Conservation (phyloP, 2,329 filamentous ascomycete genomes). For the Colletotrichum brevisporum region DNA sequence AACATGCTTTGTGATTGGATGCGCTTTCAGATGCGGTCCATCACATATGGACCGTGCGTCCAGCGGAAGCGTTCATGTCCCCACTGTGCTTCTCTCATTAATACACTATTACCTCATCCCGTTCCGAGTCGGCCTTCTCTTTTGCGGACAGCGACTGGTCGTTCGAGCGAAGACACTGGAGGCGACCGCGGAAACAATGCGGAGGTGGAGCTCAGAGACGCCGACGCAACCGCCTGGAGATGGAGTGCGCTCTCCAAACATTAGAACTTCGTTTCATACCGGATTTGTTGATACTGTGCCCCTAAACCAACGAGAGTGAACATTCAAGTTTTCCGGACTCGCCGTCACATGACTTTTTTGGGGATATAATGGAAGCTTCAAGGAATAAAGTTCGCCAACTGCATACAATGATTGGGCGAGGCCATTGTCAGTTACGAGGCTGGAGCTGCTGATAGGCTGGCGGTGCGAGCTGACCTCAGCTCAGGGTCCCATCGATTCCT, state of each 20-base stretch:
- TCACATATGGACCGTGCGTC: constrained; percentile 17
- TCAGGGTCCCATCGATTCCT: constrained; percentile 29
- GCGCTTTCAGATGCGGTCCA: no score
- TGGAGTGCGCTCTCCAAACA: not conserved
- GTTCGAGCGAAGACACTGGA: not conserved
- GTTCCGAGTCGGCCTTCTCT: constrained; percentile 10
- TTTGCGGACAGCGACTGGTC: no score
- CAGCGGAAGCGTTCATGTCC: constrained; percentile 1
- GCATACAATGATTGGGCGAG: no score
- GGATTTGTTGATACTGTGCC: no score
- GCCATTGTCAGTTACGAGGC: not conserved
- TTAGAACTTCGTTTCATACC: no score
- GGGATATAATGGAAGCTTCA: no score
- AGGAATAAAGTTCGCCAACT: no score
- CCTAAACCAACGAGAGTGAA: no score
- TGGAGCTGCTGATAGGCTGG: constrained; percentile 32
- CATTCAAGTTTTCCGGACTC: no score
- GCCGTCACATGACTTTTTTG: no score
- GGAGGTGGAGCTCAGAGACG: constrained; percentile 25
- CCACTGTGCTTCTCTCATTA: not conserved
- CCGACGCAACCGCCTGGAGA: not conserved
- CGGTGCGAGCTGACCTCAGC: constrained; percentile 36
- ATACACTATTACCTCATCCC: constrained; percentile 26
- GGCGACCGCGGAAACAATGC: constrained; percentile 20
- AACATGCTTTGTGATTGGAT: not conserved